A percentile compares a stretch with the other conserved stretches of the same genome.
Conservation (phyloP, 805 yeast species). For the Lipomyces anomalus region DNA sequence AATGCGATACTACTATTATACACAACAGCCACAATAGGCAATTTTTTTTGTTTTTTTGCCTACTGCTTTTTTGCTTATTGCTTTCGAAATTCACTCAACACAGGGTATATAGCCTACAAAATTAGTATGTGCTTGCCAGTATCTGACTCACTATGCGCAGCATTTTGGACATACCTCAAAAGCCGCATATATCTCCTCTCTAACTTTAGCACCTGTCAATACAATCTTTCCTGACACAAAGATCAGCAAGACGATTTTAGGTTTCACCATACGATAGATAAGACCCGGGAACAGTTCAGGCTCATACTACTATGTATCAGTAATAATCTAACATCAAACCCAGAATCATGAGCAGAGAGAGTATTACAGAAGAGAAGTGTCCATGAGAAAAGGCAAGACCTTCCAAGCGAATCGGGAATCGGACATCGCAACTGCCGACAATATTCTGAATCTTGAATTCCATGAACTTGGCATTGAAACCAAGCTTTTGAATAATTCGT, state of each 20-base stretch:
- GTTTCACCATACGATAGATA: constrained; percentile 98
- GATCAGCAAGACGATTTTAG: constrained; percentile 90
- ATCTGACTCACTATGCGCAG: not conserved
- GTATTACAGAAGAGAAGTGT: constrained; percentile 82
- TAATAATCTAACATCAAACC: not conserved
- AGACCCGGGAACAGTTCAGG: constrained; percentile 98
- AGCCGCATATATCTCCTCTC: constrained; percentile 97
- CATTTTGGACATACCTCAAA: constrained; percentile 51
- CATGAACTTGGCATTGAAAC: constrained; percentile 95
- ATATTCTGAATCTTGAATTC: constrained; percentile 97
- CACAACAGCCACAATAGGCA: no score
- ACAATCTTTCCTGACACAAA: constrained; percentile 98
- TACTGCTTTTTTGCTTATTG: constrained; percentile 36
- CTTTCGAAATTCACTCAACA: constrained; percentile 94
- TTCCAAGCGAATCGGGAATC: constrained; percentile 94
- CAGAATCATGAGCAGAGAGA: not conserved
- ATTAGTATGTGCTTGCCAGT: not conserved
- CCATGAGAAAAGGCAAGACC: constrained; percentile 98
- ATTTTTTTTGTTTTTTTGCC: not conserved
- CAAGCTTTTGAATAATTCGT: constrained; percentile 94
- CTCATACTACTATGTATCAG: constrained; percentile 49
- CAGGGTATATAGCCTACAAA: constrained; percentile 81
- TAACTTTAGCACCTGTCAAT: constrained; percentile 96
- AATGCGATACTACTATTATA: no score
- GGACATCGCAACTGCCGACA: constrained; percentile 97